Evolutionary conservation across 192 early-diverging fungal genomes (phyloP), one percentile per base, ranked within the genome.

Genomic region (Thamnidium elegans): DNA sequence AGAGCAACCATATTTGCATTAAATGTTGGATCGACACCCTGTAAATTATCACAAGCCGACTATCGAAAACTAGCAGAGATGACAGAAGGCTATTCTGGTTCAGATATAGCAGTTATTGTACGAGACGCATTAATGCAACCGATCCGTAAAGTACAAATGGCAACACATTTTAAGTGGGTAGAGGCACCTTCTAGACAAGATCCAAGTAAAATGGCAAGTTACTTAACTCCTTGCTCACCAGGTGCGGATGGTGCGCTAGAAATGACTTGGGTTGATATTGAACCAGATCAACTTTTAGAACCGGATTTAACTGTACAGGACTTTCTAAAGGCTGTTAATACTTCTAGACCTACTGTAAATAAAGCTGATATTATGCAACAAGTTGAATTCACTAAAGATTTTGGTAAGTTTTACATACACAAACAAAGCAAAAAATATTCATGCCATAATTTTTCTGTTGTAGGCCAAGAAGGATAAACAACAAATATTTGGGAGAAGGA

Each of bases 81-180:
- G 68, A 95, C 94, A 0, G 92, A 94, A 46, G 94, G 95, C 34
- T 91, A 92, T 72, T 97, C 94, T 70, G 96, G 96, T 13, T 98
- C 94, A 4, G 94, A 98, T 86, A 92, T 98, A 54, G 88, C 91
- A 5, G 87, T 94, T 36, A 87, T 94, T 31, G 96, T 97, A 13
- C 82, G 93, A 2, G 96, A 98, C 74, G 96, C 96, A 13, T 77
- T 98, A 71, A 97, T 97, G 93, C 89, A 94, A 80, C 96, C 95
- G 17, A 89, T 98, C 45, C 87, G 95, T 34, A 97, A 98, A 69
- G 95, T 98, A 1, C 96, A 96, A 70, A 74, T 81, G 58, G 91
- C 94, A 32, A 97, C 92, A 34, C 94, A 96, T 71, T 97, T 96
- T 73, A 92, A 92, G 75, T 78, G 83, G 69, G 89, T 88, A 68